phyloP scores from a whole-genome alignment of 1,284 basidiomycete species.

The Gomphus sp. region DNA sequence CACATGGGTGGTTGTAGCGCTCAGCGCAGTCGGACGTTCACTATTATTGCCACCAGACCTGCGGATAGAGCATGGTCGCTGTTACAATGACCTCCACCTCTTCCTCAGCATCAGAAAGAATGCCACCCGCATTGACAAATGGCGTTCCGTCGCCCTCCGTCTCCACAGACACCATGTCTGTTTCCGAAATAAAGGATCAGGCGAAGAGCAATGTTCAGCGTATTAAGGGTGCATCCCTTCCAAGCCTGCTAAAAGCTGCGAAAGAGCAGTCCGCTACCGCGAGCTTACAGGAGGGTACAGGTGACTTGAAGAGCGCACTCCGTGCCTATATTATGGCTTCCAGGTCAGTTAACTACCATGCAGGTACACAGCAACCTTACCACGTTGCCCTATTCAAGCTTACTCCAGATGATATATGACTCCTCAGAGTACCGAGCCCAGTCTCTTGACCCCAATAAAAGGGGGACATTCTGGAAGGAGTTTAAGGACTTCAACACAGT shows the following conservation, averaged over 20 bases:
- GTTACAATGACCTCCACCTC: slow-evolving; percentile 10
- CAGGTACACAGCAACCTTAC: not conserved
- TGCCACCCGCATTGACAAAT: not conserved
- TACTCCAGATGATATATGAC: slow-evolving; percentile 48
- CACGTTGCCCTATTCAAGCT: slow-evolving; percentile 18
- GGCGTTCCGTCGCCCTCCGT: not conserved
- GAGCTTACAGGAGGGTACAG: slow-evolving; percentile 39
- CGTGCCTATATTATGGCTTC: slow-evolving; percentile 51
- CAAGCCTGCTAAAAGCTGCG: slow-evolving; percentile 51
- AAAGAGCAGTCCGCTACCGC: slow-evolving; percentile 43
- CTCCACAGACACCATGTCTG: slow-evolving; percentile 19
- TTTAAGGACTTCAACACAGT: slow-evolving; percentile 49
- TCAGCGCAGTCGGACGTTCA: not conserved
- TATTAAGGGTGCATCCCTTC: slow-evolving; percentile 42
- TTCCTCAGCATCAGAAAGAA: not conserved
- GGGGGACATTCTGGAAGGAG: slow-evolving; percentile 43
- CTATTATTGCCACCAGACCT: not conserved
- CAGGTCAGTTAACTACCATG: not conserved
- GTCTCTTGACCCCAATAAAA: slow-evolving; percentile 31
- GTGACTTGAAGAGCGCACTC: slow-evolving; percentile 52
- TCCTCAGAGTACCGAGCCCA: slow-evolving; percentile 47
- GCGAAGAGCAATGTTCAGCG: slow-evolving; percentile 48
- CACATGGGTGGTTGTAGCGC: not conserved
- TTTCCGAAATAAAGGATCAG: slow-evolving; percentile 54
- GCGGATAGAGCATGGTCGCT: slow-evolving; percentile 11